Evolutionary conservation across 208 protist species (phyloP), one percentile per base, ranked within the genome.

Genomic region (Wallacemonas sp.): DNA sequence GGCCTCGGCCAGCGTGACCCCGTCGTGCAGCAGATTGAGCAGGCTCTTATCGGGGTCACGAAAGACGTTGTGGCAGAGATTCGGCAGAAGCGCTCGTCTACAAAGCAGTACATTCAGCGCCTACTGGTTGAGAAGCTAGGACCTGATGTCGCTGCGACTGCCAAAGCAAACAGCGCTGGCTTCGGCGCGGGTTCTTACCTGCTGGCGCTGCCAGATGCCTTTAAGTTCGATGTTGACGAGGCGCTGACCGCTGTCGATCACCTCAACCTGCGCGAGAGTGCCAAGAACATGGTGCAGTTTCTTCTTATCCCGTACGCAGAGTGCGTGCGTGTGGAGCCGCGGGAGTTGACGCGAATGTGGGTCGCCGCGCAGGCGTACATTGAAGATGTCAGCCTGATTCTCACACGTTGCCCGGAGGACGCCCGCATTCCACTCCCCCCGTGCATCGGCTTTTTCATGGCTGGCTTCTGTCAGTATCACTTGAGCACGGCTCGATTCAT

Each of bases 331-430:
- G 63, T 77, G 2, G 80, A 90, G 61, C 82, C 74, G 45, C 88
- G 78, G 41, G 78, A 87, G 53, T 66, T 94, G 17, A 86, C 72
- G 14, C 62, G 83, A 44, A 78, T 94, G 59, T 94, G 84, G 83
- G 85, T 88, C 28, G 88, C 88, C 28, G 71, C 70, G n/a, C 82
- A 88, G 51, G 77, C 81, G 61, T 94, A 94, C 66, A 45, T 94
- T 46, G 70, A 75, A 14, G 82, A 86, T 46, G 68, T 93, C 39
- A 72, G 82, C 0, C 65, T 68, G 12, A 75, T 89, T 24, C 62
- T 94, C 38, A 76, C 86, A 64, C 80, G 76, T 22, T 39, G 81
- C 33, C 55, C 70, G 4, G 76, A 74, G 14, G 42, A 77, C 24
- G 69, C 77, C 39, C 66, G 75, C 9, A 72, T 87, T 3, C 74